A percentile compares a stretch with the other conserved stretches of the same genome.
phyloP scores from a whole-genome alignment of 2,329 filamentous ascomycete genomes.

The Dothistroma pini region DNA sequence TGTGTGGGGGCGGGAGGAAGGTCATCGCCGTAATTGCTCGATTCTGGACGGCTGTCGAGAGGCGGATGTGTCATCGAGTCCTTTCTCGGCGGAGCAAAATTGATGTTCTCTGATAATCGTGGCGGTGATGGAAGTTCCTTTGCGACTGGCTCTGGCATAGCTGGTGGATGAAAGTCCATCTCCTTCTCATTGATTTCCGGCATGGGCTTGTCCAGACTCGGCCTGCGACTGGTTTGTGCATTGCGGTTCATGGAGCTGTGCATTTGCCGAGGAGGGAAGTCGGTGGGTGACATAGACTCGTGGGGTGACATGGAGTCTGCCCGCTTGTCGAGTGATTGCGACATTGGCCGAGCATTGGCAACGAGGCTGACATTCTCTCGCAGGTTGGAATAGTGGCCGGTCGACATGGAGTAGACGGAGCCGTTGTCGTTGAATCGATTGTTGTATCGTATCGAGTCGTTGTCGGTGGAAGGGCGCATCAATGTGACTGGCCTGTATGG shows the following conservation, averaged over 20 bases:
- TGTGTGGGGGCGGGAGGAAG: constrained; percentile 14
- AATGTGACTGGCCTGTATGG: constrained; percentile 71
- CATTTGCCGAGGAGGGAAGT: constrained; percentile 24
- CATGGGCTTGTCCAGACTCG: constrained; percentile 20
- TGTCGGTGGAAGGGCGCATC: constrained; percentile 47
- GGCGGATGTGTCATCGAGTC: constrained; percentile 20
- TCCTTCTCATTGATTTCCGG: constrained; percentile 22
- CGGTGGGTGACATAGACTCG: constrained; percentile 11
- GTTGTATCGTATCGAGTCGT: constrained; percentile 20
- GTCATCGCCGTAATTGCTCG: constrained; percentile 31
- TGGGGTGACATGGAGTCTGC: constrained; percentile 35
- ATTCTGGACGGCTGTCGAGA: constrained; percentile 21
- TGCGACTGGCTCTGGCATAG: constrained; percentile 18
- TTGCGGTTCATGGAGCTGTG: constrained; percentile 20
- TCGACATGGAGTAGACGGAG: constrained; percentile 52
- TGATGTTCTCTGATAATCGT: constrained; percentile 12
- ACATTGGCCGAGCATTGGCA: constrained; percentile 57
- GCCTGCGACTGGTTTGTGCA: constrained; percentile 11
- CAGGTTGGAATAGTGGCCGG: constrained; percentile 40
- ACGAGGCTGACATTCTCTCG: constrained; percentile 50
- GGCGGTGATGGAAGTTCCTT: constrained; percentile 21
- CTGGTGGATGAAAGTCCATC: constrained; percentile 7
- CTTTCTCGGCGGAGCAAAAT: constrained; percentile 24
- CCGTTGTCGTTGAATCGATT: constrained; percentile 37
- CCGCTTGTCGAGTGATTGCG: constrained; percentile 44